Evolutionary conservation across 495 filamentous ascomycete genomes (phyloP), one percentile per base, ranked within the genome.

Genomic region (Aspergillus baeticus): DNA sequence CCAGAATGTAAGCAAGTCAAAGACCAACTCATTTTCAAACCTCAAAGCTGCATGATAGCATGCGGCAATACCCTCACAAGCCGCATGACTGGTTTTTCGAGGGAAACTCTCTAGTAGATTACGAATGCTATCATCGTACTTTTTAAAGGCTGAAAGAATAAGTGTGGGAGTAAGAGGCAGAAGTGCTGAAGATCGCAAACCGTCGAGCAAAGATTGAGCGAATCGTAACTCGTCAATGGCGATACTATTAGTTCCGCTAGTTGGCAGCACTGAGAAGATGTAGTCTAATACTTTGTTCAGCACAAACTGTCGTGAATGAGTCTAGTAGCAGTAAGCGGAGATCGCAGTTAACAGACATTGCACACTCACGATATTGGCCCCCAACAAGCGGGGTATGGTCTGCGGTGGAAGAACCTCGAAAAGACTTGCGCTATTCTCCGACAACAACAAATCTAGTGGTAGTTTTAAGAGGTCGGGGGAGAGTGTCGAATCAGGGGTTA

Each of bases 1-100:
- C 44, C 69, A 70, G 21, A 72, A 60, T 10, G 59, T 48, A 11
- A 73, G 65, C 1, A 75, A 23, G 11, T 67, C 62, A 23, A 62
- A 46, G 2, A 74, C 49, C 15, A 77, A 22, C 31, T 59, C 57
- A 42, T 75, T 75, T n/a, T 73, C 64, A 10, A 57, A 13, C n/a
- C 33, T 37, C 5, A 41, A 59, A 10, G 60, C 55, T 1, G 62
- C 64, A 23, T 43, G 55, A 43, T 54, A 36, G 45, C 74, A 77
- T 1, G 57, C 47, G 13, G 35, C 33, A 7, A 55, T 57, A 0
- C 51, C 62, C 13, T 58, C 47, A 22, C 74, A 77, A 3, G 61
- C 50, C 6, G 31, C 34, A 18, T 63, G 54, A 22, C 20, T 48
- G 5, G 63, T 42, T 5, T 44, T 18, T 15, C 48, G 51, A 2